These are phyloP conservation scores for Flaveria robusta DNA, from an alignment of 129 eudicot species.

Conservation along the genomic window DNA sequence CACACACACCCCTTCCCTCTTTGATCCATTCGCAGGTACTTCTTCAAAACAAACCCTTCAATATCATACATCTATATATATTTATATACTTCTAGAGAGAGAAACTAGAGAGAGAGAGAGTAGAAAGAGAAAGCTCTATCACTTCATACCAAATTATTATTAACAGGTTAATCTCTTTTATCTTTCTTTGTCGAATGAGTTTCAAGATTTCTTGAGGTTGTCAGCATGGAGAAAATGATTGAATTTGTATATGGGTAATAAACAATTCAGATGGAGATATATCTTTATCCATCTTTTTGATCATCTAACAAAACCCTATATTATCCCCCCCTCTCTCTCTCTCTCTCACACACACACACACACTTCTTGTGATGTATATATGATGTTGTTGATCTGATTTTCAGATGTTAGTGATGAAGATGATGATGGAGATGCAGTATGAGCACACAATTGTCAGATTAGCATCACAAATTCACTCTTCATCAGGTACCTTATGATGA, in stretches of 20 bases:
- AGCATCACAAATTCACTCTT: conserved; percentile 27
- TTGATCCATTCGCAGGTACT: conserved; percentile 56
- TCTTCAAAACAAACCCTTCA: conserved; percentile 15
- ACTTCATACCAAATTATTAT: conserved; percentile 6
- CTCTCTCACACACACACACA: background rate
- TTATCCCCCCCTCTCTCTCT: background rate
- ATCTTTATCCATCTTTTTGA: conserved; percentile 1
- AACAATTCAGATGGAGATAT: background rate
- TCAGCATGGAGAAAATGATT: conserved; percentile 18
- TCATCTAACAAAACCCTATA: conserved; percentile 1
- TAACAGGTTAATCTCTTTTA: conserved; percentile 5
- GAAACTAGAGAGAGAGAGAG: background rate
- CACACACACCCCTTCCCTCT: conserved; percentile 38
- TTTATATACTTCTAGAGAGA: background rate
- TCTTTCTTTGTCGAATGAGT: conserved; percentile 18
- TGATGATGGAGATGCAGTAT: conserved; percentile 42
- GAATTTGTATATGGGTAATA: background rate
- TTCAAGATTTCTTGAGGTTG: conserved; percentile 23
- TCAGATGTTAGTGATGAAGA: conserved; percentile 23
- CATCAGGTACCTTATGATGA: conserved; percentile 11
- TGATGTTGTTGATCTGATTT: conserved; percentile 5
- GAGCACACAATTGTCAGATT: conserved; percentile 35
- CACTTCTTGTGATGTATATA: too few species aligned
- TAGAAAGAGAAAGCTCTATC: conserved; percentile 25
- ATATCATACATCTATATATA: conserved; percentile 10